Evolutionary conservation across 148 eudicot species (phyloP).

Genomic region (Vaccinium darrowii): DNA sequence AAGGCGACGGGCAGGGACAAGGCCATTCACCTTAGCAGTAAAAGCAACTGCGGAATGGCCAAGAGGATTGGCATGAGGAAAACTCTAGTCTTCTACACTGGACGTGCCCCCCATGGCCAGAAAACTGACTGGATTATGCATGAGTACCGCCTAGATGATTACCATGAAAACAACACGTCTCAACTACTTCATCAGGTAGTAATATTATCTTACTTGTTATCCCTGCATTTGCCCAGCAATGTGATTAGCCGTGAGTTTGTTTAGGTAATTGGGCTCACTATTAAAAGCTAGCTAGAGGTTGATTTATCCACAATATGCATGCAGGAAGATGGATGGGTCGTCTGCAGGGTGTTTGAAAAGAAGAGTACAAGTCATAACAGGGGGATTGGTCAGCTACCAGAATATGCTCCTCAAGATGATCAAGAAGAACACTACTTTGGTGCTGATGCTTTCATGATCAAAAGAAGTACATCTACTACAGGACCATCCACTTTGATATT

Average conservation of each 20-base stretch:
- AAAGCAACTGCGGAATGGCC: conserved; percentile 10
- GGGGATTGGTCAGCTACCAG: conserved; percentile 32
- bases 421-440: conserved; percentile 24
- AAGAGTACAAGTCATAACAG: conserved; percentile 42
- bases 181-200: conserved; percentile 54
- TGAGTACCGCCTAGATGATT: conserved; percentile 81
- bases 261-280: not conserved
- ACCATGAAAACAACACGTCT: conserved; percentile 40
- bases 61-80: conserved; percentile 88
- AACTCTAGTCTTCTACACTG: conserved; percentile 85
- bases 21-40: conserved; percentile 57
- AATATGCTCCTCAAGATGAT: conserved; percentile 25
- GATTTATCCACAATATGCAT: not conserved
- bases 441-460: not conserved
- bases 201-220: not conserved
- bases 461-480: not conserved
- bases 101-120: conserved; percentile 94
- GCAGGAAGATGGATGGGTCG: conserved; percentile 95
- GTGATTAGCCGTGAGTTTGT: not conserved
- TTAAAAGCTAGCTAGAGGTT: not conserved
- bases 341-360: conserved; percentile 85
- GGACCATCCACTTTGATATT: not conserved
- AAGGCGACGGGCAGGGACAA: conserved; percentile 96
- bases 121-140: conserved; percentile 99
- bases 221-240: not conserved